These are phyloP conservation scores for Oryza meridionalis DNA, from an alignment of 176 grass and related monocot genomes.

Conservation along the genomic window DNA sequence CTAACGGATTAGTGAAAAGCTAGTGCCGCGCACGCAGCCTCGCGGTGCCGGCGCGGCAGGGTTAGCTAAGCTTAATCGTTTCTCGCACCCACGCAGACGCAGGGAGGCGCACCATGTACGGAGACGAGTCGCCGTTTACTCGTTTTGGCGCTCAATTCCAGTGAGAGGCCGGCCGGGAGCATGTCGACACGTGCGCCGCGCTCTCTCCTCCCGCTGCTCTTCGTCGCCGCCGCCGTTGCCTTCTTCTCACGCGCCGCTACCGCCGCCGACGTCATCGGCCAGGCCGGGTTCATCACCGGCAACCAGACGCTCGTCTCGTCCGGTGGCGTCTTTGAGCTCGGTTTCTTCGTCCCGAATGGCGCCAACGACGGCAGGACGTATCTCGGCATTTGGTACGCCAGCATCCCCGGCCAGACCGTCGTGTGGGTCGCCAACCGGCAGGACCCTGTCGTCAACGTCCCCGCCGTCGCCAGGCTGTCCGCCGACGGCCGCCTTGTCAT, in stretches of 20 bases:
- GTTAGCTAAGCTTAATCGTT: too few species aligned
- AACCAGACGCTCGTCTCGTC: slow-evolving; percentile 63
- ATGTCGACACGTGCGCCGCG: slow-evolving; percentile 1
- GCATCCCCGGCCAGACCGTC: slow-evolving; percentile 27
- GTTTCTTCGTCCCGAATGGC: slow-evolving; percentile 60
- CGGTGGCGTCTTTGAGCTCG: slow-evolving; percentile 49
- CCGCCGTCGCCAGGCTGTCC: slow-evolving; percentile 29
- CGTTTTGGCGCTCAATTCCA: slow-evolving; percentile 1
- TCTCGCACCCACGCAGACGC: neutral
- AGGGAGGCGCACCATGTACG: neutral
- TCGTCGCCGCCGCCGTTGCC: neutral
- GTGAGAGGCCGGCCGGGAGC: neutral
- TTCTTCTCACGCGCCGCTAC: neutral
- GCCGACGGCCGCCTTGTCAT: slow-evolving; percentile 39
- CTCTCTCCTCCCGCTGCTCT: neutral
- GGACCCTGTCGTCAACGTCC: slow-evolving; percentile 10
- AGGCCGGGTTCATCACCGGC: slow-evolving; percentile 24
- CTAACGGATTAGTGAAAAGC: neutral
- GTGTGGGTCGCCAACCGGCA: slow-evolving; percentile 63
- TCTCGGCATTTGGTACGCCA: slow-evolving; percentile 51
- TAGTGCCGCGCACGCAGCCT: neutral
- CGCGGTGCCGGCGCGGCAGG: neutral
- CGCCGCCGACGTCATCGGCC: slow-evolving; percentile 29
- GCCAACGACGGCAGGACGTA: slow-evolving; percentile 25
- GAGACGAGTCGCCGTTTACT: neutral